Evolutionary conservation across 2,329 filamentous ascomycete genomes (phyloP), one percentile per base, ranked within the genome.

Genomic region (Eurotiales sp.): DNA sequence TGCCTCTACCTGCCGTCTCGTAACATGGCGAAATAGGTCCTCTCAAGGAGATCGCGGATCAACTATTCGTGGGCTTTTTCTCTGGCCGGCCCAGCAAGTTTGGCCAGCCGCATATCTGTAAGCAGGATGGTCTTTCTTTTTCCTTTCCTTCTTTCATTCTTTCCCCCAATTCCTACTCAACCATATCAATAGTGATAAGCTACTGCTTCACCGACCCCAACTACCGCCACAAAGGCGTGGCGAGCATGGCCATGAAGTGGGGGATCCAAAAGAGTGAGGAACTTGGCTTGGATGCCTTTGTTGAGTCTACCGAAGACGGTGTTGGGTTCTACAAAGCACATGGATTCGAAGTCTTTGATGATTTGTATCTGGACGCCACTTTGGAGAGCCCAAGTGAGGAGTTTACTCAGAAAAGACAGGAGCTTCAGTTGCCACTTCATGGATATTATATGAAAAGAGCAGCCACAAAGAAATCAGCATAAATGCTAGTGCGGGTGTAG

Each of bases 231-330:
- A 17, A 21, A 4, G 42, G 42, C 30, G 42, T 45, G 17, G 42
- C 27, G 1, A 34, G 15, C n/a, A 22, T 19, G 25, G 17, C 27
- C 10, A 45, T 45, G 42, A 32, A 45, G n/a, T 45, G 42, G 42
- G 42, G 42, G 1, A 19, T 34, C 17, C 8, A 34, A 17, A 45
- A 45, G 42, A 8, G n/a, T 14, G 42, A 45, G 3, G 29, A 45
- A 21, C 42, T 45, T 22, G 42, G 27, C 15, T 21, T 45, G 15
- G 27, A 32, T 14, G 15, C 10, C 27, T 45, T 34, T 14, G 42
- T 45, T 22, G 42, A 45, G 27, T 45, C 42, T 11, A 45, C 42
- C 8, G 42, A 45, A 34, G 42, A 45, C 17, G 42, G 42, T 21
- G 15, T 15, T 22, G 42, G 42, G 2, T 45, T 45, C 25, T 45